Conservation (phyloP, 805 yeast species). For the Candida krabiensis region DNA sequence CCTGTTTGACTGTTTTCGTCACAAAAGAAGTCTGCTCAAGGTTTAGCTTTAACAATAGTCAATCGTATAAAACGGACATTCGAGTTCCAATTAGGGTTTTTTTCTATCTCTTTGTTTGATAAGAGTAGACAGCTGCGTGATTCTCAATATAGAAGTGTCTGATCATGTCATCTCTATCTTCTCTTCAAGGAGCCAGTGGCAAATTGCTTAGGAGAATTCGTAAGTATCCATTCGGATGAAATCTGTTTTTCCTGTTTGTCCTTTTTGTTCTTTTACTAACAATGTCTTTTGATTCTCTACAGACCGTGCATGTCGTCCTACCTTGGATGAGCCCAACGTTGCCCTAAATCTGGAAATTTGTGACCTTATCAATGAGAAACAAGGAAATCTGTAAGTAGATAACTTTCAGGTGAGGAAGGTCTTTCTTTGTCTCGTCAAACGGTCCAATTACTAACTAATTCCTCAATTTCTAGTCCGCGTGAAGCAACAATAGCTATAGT, state of each 20-base stretch:
- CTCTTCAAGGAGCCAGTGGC: conserved; percentile 37
- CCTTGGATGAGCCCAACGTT: conserved; percentile 82
- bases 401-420: too few relatives aligned
- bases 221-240: too few relatives aligned
- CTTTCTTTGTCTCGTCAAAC: conserved; percentile 8
- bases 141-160: too few relatives aligned
- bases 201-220: conserved; percentile 38
- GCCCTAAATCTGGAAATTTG: conserved; percentile 89
- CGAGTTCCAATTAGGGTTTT: too few relatives aligned
- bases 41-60: too few relatives aligned
- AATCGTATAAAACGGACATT: too few relatives aligned
- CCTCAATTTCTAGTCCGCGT: conserved; percentile 50
- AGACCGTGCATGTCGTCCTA: conserved; percentile 80
- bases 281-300: conserved; percentile 37
- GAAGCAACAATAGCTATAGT: conserved; percentile 91
- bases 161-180: conserved; percentile 31
- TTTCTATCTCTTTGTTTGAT: too few relatives aligned
- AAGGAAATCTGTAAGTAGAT: conserved; percentile 60
- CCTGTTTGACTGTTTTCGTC: too few relatives aligned
- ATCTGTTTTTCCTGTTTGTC: background rate
- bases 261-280: background rate
- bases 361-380: conserved; percentile 88
- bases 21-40: too few relatives aligned
- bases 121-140: too few relatives aligned
- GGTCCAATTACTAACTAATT: conserved; percentile 5